Evolutionary conservation across 257 asterid species (phyloP), one percentile per base, ranked within the genome.

Genomic region (Ophiorrhiza pumila): DNA sequence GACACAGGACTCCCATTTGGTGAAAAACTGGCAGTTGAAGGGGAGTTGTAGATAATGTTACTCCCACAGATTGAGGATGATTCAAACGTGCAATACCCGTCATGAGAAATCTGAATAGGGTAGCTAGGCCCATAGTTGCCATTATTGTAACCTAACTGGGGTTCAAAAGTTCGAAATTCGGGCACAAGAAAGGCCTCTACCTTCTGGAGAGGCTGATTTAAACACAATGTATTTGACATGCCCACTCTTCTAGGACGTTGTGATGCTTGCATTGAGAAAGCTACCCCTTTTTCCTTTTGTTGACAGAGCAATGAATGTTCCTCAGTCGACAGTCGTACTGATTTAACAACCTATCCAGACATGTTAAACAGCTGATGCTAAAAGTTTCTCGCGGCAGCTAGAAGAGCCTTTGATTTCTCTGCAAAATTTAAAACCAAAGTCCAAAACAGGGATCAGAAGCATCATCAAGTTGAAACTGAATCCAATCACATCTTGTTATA

Each of bases 61-160:
- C 80, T 79, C 35, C 68, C 77, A 14, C 68, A 75, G 70, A 86
- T 60, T 0, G 90, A 78, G 79, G 96, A 87, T 7, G 98, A 90
- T 81, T 92, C 96, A 15, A 90, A 83, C 1, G 93, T 88, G 71
- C 89, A 82, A 49, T 81, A 87, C 45, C 71, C 82, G 53, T 77
- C 84, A 56, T 77, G 79, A 66, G 87, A 77, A 61, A 79, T 65
- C 62, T 77, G 87, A 67, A 79, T 15, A 25, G 85, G 77, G 80
- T 71, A 79, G 69, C 71, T 80, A 68, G 74, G 72, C 67, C 79
- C 81, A 59, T 37, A 65, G 67, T 64, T 74, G 45, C 74, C 27
- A 68, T 45, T 71, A 60, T 71, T 80, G 85, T 55, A 80, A 73
- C 73, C 64, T 64, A 76, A 74, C 25, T 67, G 83, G 41, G 75